Evolutionary conservation across 1,139 yeast genomes (phyloP).

Genomic region (Zygoascus sp.): DNA sequence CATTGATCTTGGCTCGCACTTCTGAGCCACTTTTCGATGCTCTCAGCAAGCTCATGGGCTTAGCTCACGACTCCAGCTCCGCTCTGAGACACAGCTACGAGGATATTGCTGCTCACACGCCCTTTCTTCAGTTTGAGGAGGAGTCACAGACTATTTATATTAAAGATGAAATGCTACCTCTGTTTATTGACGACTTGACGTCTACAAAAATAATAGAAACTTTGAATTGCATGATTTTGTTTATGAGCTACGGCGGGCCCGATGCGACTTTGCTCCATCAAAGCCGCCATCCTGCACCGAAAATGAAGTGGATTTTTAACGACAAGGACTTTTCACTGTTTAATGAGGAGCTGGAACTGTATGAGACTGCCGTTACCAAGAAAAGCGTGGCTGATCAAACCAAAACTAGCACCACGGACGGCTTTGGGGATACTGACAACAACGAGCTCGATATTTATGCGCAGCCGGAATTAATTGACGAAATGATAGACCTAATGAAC

Average conservation of each 20-base stretch:
- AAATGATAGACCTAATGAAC: not conserved
- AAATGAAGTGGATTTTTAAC: constrained; percentile 16
- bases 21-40: constrained; percentile 27
- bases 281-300: constrained; percentile 8
- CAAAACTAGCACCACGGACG: no score
- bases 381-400: no score
- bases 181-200: constrained; percentile 20
- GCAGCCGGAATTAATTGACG: not conserved
- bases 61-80: constrained; percentile 17
- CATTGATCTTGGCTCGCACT: constrained; percentile 22
- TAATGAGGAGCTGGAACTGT: constrained; percentile 15
- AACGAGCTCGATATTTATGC: constrained; percentile 5
- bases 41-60: constrained; percentile 24
- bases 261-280: constrained; percentile 11
- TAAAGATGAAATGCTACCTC: constrained; percentile 19
- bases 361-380: no score
- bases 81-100: constrained; percentile 16
- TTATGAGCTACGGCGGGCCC: constrained; percentile 18
- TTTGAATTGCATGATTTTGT: constrained; percentile 21
- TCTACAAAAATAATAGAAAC: constrained; percentile 24
- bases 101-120: constrained; percentile 12
- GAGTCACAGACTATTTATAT: constrained; percentile 16
- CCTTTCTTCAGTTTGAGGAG: constrained; percentile 18
- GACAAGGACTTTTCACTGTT: constrained; percentile 16
- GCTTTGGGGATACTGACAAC: not conserved